Evolutionary conservation across 2,329 filamentous ascomycete species (phyloP), one percentile per base, ranked within the genome.

Genomic region (Pseudogymnoascus sp.): DNA sequence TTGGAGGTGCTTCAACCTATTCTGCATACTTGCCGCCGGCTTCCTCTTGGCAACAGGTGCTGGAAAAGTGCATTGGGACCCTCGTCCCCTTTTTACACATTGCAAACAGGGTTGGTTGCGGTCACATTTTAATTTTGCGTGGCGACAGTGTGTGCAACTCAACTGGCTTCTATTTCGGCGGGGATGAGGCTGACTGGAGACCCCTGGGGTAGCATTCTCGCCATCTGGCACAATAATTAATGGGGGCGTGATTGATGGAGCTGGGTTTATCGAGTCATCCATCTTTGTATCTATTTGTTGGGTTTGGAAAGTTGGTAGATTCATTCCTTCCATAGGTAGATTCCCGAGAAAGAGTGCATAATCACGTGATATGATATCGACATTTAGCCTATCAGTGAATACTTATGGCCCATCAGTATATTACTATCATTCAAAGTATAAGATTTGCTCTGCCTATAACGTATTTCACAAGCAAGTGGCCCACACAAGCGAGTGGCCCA

Each of bases 1-100:
- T 71, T 85, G 82, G 0, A 86, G 80, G 61, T 82, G 77, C 70
- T 78, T 80, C 59, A 85, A 74, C 62, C 82, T 75, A 8, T 81
- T 79, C 28, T 81, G 78, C 81, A 85, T 82, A 72, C 78, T 79
- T 72, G 77, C 79, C 1, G 66, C 63, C 16, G 75, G 71, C 63
- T 72, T 74, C 62, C 71, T 72, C 68, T 78, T 77, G 64, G 74
- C 73, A 2, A 77, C 76, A 65, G 76, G 77, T 14, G 80, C 78
- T 23, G 81, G 80, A 69, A 84, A 84, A 5, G 72, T 69, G 69
- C 82, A 85, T 14, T 73, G 69, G 1, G 79, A 77, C 1, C 73
- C 69, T 40, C 77, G 77, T 36, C 75, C 78, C 68, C 80, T 83
- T 66, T 80, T 82, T 38, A 76, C 67, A 68, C 82, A 85, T 71